These are phyloP conservation scores for Monosporascus sp. DNA, from an alignment of 2,329 filamentous ascomycete genomes.

Conservation along the genomic window DNA sequence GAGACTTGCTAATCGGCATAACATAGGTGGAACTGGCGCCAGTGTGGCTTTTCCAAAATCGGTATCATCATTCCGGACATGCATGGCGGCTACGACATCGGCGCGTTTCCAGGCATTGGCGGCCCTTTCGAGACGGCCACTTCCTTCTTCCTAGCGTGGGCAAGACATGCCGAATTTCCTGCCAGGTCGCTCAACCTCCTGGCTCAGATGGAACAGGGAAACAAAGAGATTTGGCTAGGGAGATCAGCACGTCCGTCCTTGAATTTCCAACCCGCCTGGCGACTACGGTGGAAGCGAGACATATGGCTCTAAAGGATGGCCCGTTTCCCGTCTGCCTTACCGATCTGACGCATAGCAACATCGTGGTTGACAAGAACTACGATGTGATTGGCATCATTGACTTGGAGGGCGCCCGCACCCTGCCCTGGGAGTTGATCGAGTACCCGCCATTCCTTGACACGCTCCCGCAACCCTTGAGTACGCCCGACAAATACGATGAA, in stretches of 20 bases:
- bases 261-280: neutral
- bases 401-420: neutral
- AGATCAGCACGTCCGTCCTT: neutral
- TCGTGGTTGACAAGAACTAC: neutral
- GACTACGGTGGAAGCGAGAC: neutral
- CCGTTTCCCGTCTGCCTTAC: neutral
- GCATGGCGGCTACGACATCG: neutral
- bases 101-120: neutral
- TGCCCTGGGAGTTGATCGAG: neutral
- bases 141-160: neutral
- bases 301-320: neutral
- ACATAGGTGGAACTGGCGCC: neutral
- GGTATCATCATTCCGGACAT: neutral
- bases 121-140: neutral
- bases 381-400: neutral
- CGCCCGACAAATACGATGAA: neutral
- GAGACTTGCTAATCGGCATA: neutral
- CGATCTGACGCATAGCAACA: neutral
- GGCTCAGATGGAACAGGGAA: neutral
- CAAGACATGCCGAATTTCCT: neutral
- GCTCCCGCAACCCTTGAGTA: neutral
- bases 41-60: neutral
- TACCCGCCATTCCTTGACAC: neutral
- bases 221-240: neutral
- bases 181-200: neutral